Base-by-base conservation (phyloP, 257 asterid genomes). In the Ligustrum vulgare region DNA sequence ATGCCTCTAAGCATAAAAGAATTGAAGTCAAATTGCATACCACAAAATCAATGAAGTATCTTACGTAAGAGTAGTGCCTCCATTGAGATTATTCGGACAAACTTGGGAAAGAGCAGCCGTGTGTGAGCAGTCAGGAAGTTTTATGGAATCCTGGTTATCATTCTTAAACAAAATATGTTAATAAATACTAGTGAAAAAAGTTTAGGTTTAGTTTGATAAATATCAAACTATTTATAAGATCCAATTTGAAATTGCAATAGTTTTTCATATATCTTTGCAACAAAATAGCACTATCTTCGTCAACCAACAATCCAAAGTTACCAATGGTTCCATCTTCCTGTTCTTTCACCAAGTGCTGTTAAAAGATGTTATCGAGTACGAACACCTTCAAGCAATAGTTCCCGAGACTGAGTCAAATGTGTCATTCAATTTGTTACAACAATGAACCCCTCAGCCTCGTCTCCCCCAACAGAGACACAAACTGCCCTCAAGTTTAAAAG, bases 141-240 rank as follows among this genome's bases (percentile, higher is more conserved):
- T 98, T 82, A 84, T 91, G n/a, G 90, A 89, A 74, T 95, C 99
- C 89, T 91, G 93, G 72, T 80, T 74, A 78, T 85, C 89, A 83
- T 78, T 80, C 87, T 80, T 76, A 72, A 74, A 71, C 70, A 75
- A 77, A 68, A 71, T 39, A 70, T 49, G 78, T 67, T 69, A 64
- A 49, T 37, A 47, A 71, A 71, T 71, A 60, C 18, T 35, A 23
- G 8, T 60, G 34, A 60, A 23, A 60, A 20, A 7, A 56, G 32
- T 20, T 45, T 45, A 45, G 4, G 54, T 45, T 9, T 23, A 22
- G 35, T 25, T 22, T 25, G 34, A 60, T 23, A 65, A 13, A 71
- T 22, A 83, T 49, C 63, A 68, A 43, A 54, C 43, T 72, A 71
- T 71, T 20, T 11, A 22, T 60, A 25, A 23, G 16, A 60, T 60